phyloP scores from a whole-genome alignment of 2,329 filamentous ascomycete genomes.

The Nannizzia gypsea region DNA sequence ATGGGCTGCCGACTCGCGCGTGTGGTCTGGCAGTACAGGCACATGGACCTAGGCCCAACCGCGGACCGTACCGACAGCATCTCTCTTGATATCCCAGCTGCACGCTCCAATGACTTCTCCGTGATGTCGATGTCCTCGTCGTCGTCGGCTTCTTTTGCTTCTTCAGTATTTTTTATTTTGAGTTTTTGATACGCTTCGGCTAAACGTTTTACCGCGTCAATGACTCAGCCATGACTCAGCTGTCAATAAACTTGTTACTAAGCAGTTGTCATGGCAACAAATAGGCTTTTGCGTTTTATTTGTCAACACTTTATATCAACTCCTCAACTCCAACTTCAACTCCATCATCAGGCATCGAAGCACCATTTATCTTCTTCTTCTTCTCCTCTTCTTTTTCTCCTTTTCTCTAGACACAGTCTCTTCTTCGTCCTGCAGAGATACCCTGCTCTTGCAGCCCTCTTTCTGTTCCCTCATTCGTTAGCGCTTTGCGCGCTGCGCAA shows the following conservation, averaged over 20 bases:
- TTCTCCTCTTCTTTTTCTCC: conserved; percentile 6
- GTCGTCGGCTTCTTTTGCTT: background rate
- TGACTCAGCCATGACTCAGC: background rate
- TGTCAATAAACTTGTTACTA: background rate
- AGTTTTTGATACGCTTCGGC: background rate
- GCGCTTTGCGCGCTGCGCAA: conserved; percentile 7
- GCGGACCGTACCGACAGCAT: background rate
- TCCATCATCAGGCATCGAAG: background rate
- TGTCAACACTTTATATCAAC: conserved; percentile 5
- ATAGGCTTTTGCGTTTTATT: background rate
- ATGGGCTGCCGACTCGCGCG: conserved; percentile 1
- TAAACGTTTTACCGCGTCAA: background rate
- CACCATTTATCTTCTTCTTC: background rate
- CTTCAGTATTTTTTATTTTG: background rate
- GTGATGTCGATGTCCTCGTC: background rate
- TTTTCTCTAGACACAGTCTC: conserved; percentile 9
- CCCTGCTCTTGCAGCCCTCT: conserved; percentile 9
- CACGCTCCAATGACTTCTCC: background rate
- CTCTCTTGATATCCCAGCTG: background rate
- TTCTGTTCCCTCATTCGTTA: conserved; percentile 12
- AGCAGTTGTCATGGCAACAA: conserved; percentile 5
- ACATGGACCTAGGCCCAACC: conserved; percentile 17
- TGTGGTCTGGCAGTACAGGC: conserved; percentile 25
- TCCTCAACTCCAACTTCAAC: conserved; percentile 6
- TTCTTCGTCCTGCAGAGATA: conserved; percentile 6